Percentiles rank a stretch among this genome's conserved stretches.
Conservation (phyloP, 768 basidiomycete genomes). For the Amanita pallidorosea region DNA sequence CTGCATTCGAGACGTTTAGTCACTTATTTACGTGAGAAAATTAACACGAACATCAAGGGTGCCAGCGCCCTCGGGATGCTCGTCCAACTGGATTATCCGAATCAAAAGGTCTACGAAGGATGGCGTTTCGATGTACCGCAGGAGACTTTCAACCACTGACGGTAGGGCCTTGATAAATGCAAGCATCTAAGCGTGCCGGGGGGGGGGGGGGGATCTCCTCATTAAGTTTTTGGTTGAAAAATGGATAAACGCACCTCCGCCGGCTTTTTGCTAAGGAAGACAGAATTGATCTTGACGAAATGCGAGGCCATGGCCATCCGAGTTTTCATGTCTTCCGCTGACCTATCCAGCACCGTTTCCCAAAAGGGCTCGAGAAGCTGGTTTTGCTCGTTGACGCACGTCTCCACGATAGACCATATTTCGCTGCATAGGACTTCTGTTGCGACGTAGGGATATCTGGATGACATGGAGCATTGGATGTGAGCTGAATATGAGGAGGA, state of each 20-base stretch:
- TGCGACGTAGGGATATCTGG: constrained; percentile 84
- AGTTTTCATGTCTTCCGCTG: constrained; percentile 79
- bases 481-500: constrained; percentile 8
- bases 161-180: constrained; percentile 82
- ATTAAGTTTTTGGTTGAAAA: constrained; percentile 8
- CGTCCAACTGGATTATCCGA: constrained; percentile 83
- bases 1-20: constrained; percentile 25
- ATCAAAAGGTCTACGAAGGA: constrained; percentile 88
- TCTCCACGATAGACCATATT: constrained; percentile 91
- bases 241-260: constrained; percentile 57
- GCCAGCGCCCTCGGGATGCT: constrained; percentile 67
- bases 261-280: constrained; percentile 82
- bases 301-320: constrained; percentile 82
- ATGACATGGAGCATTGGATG: background rate
- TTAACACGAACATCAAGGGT: constrained; percentile 72
- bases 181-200: constrained; percentile 62
- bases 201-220: too few species aligned
- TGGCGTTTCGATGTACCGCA: constrained; percentile 80
- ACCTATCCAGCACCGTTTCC: constrained; percentile 76
- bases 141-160: constrained; percentile 67
- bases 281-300: constrained; percentile 90
- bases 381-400: constrained; percentile 61
- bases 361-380: constrained; percentile 82
- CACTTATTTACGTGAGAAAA: constrained; percentile 11
- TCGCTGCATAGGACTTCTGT: constrained; percentile 95